These are phyloP conservation scores for Pichia californica DNA, from an alignment of 805 yeast genomes.

Conservation along the genomic window DNA sequence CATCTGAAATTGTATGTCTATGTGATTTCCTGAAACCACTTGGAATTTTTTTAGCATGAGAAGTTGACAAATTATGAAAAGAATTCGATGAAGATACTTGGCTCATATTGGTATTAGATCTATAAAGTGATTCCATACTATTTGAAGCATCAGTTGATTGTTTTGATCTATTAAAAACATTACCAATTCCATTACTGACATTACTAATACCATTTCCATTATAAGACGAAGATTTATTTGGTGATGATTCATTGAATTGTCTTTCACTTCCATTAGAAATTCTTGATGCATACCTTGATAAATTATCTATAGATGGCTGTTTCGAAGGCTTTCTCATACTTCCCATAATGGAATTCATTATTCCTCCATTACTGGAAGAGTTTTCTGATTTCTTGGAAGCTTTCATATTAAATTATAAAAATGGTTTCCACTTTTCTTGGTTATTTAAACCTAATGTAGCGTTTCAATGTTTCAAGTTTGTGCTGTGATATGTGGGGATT, in stretches of 20 bases:
- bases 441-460: too few relatives aligned
- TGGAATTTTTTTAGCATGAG: constrained; percentile 24
- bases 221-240: neutral
- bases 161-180: constrained; percentile 11
- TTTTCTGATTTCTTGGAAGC: constrained; percentile 9
- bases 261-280: neutral
- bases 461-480: too few relatives aligned
- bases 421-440: too few relatives aligned
- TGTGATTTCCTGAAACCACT: constrained; percentile 25
- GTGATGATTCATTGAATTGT: neutral
- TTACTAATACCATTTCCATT: neutral
- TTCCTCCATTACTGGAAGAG: neutral
- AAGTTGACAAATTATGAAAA: constrained; percentile 23
- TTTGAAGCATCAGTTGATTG: constrained; percentile 8
- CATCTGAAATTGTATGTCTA: constrained; percentile 32
- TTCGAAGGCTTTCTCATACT: constrained; percentile 9
- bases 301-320: neutral
- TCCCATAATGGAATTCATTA: constrained; percentile 13
- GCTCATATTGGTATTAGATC: constrained; percentile 23
- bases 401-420: constrained; percentile 11
- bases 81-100: constrained; percentile 12
- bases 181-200: neutral
- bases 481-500: too few relatives aligned
- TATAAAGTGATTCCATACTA: constrained; percentile 21
- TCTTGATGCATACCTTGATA: neutral